These are phyloP conservation scores for Penicillium sp. DNA, from an alignment of 2,329 filamentous ascomycete species.

Conservation along the genomic window DNA sequence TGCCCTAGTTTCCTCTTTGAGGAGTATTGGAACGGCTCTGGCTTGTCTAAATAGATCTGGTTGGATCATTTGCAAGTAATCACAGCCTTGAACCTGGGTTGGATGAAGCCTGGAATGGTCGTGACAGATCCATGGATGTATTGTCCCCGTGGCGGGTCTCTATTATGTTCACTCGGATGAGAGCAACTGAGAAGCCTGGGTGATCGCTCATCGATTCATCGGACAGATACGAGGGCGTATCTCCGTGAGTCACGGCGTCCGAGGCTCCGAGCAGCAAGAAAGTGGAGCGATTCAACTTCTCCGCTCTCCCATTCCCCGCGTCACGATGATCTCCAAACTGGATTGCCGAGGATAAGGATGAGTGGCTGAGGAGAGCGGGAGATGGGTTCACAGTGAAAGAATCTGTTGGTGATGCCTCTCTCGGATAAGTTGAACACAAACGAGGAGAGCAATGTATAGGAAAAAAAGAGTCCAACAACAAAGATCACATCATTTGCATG, in stretches of 20 bases:
- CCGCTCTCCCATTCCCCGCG: conserved; percentile 10
- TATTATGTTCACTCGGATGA: not conserved
- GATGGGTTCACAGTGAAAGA: too few species aligned
- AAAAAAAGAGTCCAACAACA: not conserved
- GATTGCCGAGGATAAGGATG: not conserved
- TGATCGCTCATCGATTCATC: not conserved
- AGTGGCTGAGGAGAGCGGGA: too few species aligned
- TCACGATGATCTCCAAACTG: not conserved
- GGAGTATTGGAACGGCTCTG: not conserved
- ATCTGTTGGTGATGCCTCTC: too few species aligned
- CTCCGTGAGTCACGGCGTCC: conserved; percentile 21
- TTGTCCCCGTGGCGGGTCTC: too few species aligned
- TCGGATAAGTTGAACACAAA: too few species aligned
- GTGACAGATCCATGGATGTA: not conserved
- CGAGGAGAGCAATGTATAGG: too few species aligned
- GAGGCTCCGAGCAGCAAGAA: not conserved
- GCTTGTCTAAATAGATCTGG: not conserved
- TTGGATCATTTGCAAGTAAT: too few species aligned
- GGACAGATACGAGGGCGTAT: not conserved
- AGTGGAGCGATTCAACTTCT: conserved; percentile 14
- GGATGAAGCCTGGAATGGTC: not conserved
- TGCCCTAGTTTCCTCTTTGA: conserved; percentile 24
- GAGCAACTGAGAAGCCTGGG: too few species aligned
- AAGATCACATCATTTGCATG: not conserved
- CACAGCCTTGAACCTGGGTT: not conserved